Percentiles rank a stretch among this genome's conserved stretches.
phyloP scores from a whole-genome alignment of 2,329 filamentous ascomycete genomes.

The Microsporum canis region DNA sequence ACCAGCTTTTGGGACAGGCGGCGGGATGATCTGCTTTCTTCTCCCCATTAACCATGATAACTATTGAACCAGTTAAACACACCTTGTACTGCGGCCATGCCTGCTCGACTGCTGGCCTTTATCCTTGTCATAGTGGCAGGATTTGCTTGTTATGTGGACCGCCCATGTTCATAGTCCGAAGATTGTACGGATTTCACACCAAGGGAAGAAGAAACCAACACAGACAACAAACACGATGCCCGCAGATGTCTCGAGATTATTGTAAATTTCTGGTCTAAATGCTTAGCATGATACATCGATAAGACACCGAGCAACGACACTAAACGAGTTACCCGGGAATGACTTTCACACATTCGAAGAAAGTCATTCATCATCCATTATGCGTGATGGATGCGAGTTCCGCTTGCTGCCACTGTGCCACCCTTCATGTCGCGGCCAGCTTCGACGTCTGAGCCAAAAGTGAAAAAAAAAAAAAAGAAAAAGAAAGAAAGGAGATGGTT shows the following conservation, averaged over 20 bases:
- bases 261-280: neutral
- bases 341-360: neutral
- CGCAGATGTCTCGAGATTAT: neutral
- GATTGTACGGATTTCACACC: neutral
- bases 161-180: conserved; percentile 2
- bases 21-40: neutral
- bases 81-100: neutral
- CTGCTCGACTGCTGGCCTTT: neutral
- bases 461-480: neutral
- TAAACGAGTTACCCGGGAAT: neutral
- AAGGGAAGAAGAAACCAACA: neutral
- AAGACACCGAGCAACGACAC: conserved; percentile 1
- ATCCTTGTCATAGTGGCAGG: conserved; percentile 1
- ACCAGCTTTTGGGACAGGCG: neutral
- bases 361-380: neutral
- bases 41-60: neutral
- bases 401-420: conserved; percentile 1
- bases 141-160: neutral
- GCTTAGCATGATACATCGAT: neutral
- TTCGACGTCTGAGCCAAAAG: neutral
- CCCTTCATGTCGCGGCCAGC: neutral
- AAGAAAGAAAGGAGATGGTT: neutral
- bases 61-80: neutral
- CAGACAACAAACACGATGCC: neutral
- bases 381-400: neutral